Percentiles rank a stretch among this genome's conserved stretches.
These are phyloP conservation scores for Termitomyces sp. DNA, from an alignment of 768 basidiomycete species.

Conservation along the genomic window DNA sequence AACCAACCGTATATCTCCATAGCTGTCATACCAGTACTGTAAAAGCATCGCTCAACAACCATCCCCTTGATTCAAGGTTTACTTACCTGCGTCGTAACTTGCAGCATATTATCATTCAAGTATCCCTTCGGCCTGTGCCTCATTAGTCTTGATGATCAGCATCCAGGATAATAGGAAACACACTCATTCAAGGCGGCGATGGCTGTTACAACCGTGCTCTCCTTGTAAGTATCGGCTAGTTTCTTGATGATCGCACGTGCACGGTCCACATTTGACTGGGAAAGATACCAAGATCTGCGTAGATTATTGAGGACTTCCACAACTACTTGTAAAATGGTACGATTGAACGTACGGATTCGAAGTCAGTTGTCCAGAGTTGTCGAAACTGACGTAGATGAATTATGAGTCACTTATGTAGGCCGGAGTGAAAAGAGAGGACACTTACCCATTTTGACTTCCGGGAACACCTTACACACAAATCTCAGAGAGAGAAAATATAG, in stretches of 20 bases:
- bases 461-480: conserved; percentile 47
- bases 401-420: conserved; percentile 1
- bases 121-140: conserved; percentile 21
- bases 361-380: conserved; percentile 71
- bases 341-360: conserved; percentile 39
- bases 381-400: conserved; percentile 43
- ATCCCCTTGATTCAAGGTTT: not conserved
- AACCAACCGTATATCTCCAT: conserved; percentile 62
- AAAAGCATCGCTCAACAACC: conserved; percentile 14
- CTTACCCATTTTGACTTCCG: conserved; percentile 78
- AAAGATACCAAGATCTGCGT: conserved; percentile 58
- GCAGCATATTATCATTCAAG: conserved; percentile 33
- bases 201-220: conserved; percentile 48
- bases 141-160: conserved; percentile 56
- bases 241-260: conserved; percentile 58
- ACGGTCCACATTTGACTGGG: conserved; percentile 58
- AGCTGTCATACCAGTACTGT: conserved; percentile 72
- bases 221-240: conserved; percentile 55
- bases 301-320: not conserved
- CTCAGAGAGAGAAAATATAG: not conserved
- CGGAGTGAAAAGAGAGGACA: not conserved
- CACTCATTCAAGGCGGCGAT: conserved; percentile 82
- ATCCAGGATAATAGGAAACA: conserved; percentile 8
- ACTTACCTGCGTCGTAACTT: conserved; percentile 36
- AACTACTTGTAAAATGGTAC: not conserved